Evolutionary conservation across 202 grass and related monocot species (phyloP).

Genomic region (Panicum hallii): DNA sequence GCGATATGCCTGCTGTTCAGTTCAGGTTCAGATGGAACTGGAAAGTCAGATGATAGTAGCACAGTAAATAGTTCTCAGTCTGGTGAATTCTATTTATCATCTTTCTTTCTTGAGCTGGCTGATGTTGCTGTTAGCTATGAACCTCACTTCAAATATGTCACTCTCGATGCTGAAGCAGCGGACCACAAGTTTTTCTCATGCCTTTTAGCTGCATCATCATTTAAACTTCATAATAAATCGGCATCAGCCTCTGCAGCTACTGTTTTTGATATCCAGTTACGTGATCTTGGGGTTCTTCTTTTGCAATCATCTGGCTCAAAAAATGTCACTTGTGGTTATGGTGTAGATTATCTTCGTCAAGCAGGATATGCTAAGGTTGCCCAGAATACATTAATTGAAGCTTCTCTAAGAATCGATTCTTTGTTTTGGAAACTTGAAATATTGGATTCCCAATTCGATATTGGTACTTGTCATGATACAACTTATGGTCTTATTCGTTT

Average conservation of each 20-base stretch:
- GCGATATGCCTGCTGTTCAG: slow-evolving; percentile 69
- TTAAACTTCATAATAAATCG: slow-evolving; percentile 82
- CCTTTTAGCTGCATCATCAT: slow-evolving; percentile 92
- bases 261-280: slow-evolving; percentile 79
- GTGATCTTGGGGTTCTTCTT: slow-evolving; percentile 93
- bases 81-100: slow-evolving; percentile 47
- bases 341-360: slow-evolving; percentile 67
- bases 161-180: slow-evolving; percentile 46
- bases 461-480: slow-evolving; percentile 82
- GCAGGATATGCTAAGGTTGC: slow-evolving; percentile 75
- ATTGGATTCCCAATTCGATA: slow-evolving; percentile 79
- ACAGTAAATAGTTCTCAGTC: slow-evolving; percentile 38
- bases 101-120: slow-evolving; percentile 85
- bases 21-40: slow-evolving; percentile 55
- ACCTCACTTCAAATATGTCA: slow-evolving; percentile 62
- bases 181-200: slow-evolving; percentile 60
- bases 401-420: slow-evolving; percentile 63
- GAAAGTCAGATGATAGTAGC: slow-evolving; percentile 46
- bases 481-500: slow-evolving; percentile 74
- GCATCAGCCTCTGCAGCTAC: slow-evolving; percentile 44
- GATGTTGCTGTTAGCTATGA: slow-evolving; percentile 95
- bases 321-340: slow-evolving; percentile 58
- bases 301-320: slow-evolving; percentile 56
- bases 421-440: slow-evolving; percentile 88
- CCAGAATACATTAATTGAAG: slow-evolving; percentile 70